Percentiles rank a stretch among this genome's conserved stretches.
Conservation (phyloP, 1,284 basidiomycete species). For the Hemileia vastatrix region DNA sequence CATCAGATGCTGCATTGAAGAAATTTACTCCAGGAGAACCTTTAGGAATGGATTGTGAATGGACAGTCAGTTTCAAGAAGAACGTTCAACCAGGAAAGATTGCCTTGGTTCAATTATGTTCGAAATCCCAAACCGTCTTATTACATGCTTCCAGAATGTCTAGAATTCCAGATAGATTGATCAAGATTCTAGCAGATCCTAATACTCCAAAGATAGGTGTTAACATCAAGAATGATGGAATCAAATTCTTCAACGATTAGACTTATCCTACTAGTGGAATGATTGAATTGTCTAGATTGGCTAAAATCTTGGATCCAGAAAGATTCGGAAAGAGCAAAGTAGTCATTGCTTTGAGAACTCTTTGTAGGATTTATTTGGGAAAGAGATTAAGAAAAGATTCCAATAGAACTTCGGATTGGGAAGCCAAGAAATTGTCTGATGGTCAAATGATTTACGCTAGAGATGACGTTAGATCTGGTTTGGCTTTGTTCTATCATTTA, state of each 20-base stretch:
- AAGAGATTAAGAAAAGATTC: not conserved
- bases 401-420: not conserved
- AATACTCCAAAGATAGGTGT: not conserved
- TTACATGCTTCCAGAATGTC: not conserved
- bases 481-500: not conserved
- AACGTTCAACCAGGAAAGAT: not conserved
- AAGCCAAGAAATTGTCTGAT: not conserved
- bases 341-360: not conserved
- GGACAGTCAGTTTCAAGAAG: not conserved
- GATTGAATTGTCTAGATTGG: not conserved
- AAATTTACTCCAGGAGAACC: not conserved
- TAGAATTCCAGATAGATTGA: not conserved
- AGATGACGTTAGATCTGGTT: not conserved
- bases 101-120: not conserved
- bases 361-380: not conserved
- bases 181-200: not conserved
- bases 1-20: not conserved
- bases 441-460: not conserved
- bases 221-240: not conserved
- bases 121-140: not conserved
- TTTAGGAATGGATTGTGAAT: not conserved
- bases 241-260: not conserved
- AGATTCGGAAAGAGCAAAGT: not conserved
- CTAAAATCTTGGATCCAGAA: not conserved
- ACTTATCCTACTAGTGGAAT: not conserved